Base-by-base conservation (phyloP, 2,329 filamentous ascomycete species). In the Diaporthe sp. region DNA sequence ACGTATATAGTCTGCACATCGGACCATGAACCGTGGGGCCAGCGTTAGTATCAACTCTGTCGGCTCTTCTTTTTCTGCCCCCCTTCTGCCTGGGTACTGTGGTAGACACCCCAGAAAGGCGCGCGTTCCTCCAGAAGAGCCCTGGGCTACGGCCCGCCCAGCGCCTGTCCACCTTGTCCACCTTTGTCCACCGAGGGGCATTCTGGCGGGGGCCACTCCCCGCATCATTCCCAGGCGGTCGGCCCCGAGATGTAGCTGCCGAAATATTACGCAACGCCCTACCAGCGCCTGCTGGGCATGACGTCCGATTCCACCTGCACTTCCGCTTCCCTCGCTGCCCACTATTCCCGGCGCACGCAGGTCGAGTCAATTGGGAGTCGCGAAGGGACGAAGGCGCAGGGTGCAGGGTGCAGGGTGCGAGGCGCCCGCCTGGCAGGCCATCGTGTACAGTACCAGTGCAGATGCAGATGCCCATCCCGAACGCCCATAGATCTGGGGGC, bases 251-350 rank as follows among this genome's bases (percentile, higher is more conserved):
- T 70, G 46, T 70, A 70, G 65, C 13, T 31, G 49, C 65, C 65
- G 65, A 70, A n/a, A 70, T 70, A 42, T 70, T 70, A 70, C 65
- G 49, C 65, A 70, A 70, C 49, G 49, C 46, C 34, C 49, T 42
- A n/a, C n/a, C 65, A 55, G 65, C 65, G 28, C 65, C 60, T 65
- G 65, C 65, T 70, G 46, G 34, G 46, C 65, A 70, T 55, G 65
- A 70, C 65, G 65, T 55, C 49, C 34, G 49, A 19, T 70, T 70
- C 65, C 62, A 68, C 62, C 37, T 51, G 39, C 37, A 25, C 58
- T 42, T 61, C 58, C 42, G 49, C 61, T 17, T 34, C 6, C 17
- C 8, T 42, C 44, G 2, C 10, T 53, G 15, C 46, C 65, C 44
- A 37, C 65, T 53, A 53, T 53, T 53, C 46, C 65, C n/a, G 65